Conservation (phyloP, 2,329 filamentous ascomycete species). For the Penicillium verrucosum region DNA sequence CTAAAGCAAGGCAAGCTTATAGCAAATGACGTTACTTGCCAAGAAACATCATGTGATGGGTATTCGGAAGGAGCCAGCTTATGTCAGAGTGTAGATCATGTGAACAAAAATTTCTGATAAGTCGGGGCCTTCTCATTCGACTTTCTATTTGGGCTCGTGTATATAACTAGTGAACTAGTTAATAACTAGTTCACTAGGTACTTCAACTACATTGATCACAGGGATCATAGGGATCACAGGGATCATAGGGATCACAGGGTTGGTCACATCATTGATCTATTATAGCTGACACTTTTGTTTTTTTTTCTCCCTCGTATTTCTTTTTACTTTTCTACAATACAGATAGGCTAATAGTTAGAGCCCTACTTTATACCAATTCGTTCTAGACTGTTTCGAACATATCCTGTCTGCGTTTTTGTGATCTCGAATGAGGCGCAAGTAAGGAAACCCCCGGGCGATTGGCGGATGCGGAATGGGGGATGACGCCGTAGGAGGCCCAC, state of each 20-base stretch:
- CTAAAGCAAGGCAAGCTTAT: background rate
- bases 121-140: slow-evolving; percentile 23
- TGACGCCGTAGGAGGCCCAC: slow-evolving; percentile 38
- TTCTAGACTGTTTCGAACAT: slow-evolving; percentile 6
- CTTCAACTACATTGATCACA: background rate
- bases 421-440: slow-evolving; percentile 18
- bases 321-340: background rate
- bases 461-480: slow-evolving; percentile 36
- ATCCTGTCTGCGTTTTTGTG: slow-evolving; percentile 11
- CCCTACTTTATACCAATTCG: background rate
- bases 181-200: background rate
- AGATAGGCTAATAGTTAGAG: no score
- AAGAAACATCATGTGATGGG: slow-evolving; percentile 8
- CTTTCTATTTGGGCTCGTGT: background rate
- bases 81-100: slow-evolving; percentile 15
- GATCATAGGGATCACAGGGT: slow-evolving; percentile 14
- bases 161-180: background rate
- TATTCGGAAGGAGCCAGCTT: background rate
- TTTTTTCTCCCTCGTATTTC: no score
- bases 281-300: background rate
- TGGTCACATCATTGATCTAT: background rate
- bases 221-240: slow-evolving; percentile 21
- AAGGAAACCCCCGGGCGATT: slow-evolving; percentile 27
- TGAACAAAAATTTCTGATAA: slow-evolving; percentile 26
- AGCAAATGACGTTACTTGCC: slow-evolving; percentile 6